Conservation (phyloP, 176 grass and related monocot genomes). For the Panicum miliaceum region DNA sequence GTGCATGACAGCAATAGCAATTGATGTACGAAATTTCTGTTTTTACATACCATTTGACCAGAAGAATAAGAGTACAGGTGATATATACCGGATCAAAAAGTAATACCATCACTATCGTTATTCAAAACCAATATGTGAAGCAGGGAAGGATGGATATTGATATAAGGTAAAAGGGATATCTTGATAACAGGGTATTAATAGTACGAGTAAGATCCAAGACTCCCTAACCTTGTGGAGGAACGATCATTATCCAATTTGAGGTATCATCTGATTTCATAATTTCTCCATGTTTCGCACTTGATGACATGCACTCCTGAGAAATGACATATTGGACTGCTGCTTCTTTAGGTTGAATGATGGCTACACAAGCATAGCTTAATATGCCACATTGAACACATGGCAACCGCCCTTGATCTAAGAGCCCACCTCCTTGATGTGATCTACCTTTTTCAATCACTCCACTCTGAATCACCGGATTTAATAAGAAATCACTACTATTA, state of each 20-base stretch:
- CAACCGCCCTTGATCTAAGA: slow-evolving; percentile 90
- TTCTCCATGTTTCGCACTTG: slow-evolving; percentile 54
- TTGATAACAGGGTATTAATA: slow-evolving; percentile 7
- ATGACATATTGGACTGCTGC: slow-evolving; percentile 71
- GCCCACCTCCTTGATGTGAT: slow-evolving; percentile 47
- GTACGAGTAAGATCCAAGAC: slow-evolving; percentile 20
- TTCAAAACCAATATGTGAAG: slow-evolving; percentile 25
- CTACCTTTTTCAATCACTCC: slow-evolving; percentile 44
- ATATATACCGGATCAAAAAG: slow-evolving; percentile 18
- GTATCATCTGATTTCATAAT: slow-evolving; percentile 50
- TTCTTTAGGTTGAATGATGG: slow-evolving; percentile 88
- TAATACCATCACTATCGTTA: slow-evolving; percentile 29
- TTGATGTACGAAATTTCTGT: slow-evolving; percentile 14
- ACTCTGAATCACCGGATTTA: slow-evolving; percentile 57
- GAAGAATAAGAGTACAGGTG: slow-evolving; percentile 18
- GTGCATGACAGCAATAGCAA: background rate
- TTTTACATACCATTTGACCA: slow-evolving; percentile 28
- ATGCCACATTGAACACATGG: slow-evolving; percentile 96
- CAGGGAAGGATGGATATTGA: slow-evolving; percentile 1
- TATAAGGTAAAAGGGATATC: slow-evolving; percentile 14
- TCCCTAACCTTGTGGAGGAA: slow-evolving; percentile 66
- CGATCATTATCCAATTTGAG: slow-evolving; percentile 43
- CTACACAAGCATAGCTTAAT: slow-evolving; percentile 94
- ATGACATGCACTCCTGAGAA: slow-evolving; percentile 49
- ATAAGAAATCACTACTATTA: slow-evolving; percentile 48